phyloP scores from a whole-genome alignment of 1,284 basidiomycete genomes.

The Pseudozyma sp. region DNA sequence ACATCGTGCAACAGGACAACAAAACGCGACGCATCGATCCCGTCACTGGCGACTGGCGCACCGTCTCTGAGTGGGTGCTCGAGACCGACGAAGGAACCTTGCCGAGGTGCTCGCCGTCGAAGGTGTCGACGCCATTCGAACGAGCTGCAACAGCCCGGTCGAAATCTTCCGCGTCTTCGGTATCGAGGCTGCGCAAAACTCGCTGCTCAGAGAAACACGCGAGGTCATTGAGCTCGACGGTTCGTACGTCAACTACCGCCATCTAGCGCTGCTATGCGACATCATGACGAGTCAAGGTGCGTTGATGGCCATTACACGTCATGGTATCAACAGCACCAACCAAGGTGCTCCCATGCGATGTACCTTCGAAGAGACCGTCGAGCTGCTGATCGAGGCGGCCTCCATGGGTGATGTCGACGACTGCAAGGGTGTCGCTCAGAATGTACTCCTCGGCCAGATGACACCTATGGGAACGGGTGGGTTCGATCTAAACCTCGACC shows the following conservation, averaged over 20 bases:
- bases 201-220: conserved; percentile 87
- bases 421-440: conserved; percentile 97
- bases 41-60: conserved; percentile 64
- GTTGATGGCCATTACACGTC: conserved; percentile 98
- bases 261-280: conserved; percentile 93
- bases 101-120: conserved; percentile 83
- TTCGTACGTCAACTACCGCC: conserved; percentile 99
- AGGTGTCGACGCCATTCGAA: conserved; percentile 90
- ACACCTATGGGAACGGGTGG: conserved; percentile 79
- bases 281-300: conserved; percentile 97
- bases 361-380: conserved; percentile 99
- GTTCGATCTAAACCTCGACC: conserved; percentile 94
- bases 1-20: conserved; percentile 88
- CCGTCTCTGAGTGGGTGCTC: conserved; percentile 84
- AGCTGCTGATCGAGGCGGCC: conserved; percentile 98
- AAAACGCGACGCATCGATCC: conserved; percentile 71
- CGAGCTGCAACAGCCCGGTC: conserved; percentile 96
- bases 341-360: conserved; percentile 88
- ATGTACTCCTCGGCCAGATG: conserved; percentile 98
- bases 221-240: conserved; percentile 97
- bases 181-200: conserved; percentile 94
- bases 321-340: conserved; percentile 93
- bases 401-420: conserved; percentile 98
- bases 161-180: conserved; percentile 97
- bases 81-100: conserved; percentile 83